Evolutionary conservation across 805 yeast genomes (phyloP).

Genomic region (Tetrapisispora namnaoensis): DNA sequence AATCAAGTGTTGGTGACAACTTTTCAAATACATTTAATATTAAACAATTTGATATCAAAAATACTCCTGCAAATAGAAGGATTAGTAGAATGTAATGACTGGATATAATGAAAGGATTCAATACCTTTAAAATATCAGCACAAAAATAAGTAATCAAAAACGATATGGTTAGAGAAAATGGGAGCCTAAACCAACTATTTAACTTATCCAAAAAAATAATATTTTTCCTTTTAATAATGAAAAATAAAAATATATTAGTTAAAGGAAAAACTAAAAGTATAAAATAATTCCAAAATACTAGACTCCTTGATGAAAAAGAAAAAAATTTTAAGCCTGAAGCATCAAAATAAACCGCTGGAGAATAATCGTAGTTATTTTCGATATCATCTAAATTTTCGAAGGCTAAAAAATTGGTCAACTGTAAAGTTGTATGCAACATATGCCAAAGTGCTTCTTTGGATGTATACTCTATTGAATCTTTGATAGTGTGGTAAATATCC

Average conservation of each 20-base stretch:
- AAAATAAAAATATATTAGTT: conserved; percentile 11
- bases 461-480: conserved; percentile 59
- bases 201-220: background rate
- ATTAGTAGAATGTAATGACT: conserved; percentile 42
- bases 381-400: conserved; percentile 12
- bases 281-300: conserved; percentile 44
- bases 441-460: conserved; percentile 69
- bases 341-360: conserved; percentile 56
- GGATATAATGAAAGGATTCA: conserved; percentile 44
- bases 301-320: conserved; percentile 38
- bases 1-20: conserved; percentile 43
- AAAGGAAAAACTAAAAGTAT: conserved; percentile 49
- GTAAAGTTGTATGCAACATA: conserved; percentile 67
- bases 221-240: background rate
- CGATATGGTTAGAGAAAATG: conserved; percentile 45
- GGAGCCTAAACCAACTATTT: conserved; percentile 42
- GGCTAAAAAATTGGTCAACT: conserved; percentile 42
- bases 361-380: conserved; percentile 24
- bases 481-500: conserved; percentile 67
- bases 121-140: conserved; percentile 32
- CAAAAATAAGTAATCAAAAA: conserved; percentile 29
- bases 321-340: conserved; percentile 49
- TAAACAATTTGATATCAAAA: conserved; percentile 46
- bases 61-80: conserved; percentile 37
- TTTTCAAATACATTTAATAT: conserved; percentile 35